These are phyloP conservation scores for Ophiocytium majus DNA, from an alignment of 352 stramenopile genomes.

Conservation along the genomic window DNA sequence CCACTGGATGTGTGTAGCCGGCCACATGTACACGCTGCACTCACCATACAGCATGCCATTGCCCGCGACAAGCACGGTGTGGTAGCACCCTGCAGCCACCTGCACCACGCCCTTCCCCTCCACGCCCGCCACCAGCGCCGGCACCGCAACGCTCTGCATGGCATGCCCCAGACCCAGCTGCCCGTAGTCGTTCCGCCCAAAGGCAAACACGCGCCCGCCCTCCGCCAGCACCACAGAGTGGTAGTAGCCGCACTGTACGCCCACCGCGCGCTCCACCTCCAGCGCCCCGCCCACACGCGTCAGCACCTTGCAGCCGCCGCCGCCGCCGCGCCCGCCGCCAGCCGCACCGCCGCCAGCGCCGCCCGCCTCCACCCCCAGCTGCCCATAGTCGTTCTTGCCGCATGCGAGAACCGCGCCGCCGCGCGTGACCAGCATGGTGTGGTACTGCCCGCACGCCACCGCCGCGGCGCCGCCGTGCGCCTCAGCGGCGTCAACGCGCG, in stretches of 20 bases:
- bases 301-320: background rate
- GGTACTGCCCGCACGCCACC: constrained; percentile 83
- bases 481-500: constrained; percentile 64
- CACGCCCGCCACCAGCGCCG: constrained; percentile 29
- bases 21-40: background rate
- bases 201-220: constrained; percentile 70
- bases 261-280: constrained; percentile 68
- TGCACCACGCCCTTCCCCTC: constrained; percentile 79
- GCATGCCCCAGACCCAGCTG: constrained; percentile 80
- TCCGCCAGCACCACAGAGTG: constrained; percentile 76
- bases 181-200: constrained; percentile 87
- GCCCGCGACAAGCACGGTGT: constrained; percentile 77
- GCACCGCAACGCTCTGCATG: constrained; percentile 48
- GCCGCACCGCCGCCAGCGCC: constrained; percentile 63
- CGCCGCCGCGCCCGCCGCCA: constrained; percentile 60
- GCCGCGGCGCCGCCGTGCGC: constrained; percentile 62
- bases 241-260: constrained; percentile 83
- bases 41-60: constrained; percentile 65
- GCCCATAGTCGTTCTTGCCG: constrained; percentile 89
- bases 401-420: constrained; percentile 72
- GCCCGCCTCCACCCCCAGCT: constrained; percentile 72
- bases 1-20: no score
- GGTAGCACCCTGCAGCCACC: constrained; percentile 83
- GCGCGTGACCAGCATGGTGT: constrained; percentile 73
- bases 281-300: constrained; percentile 56